Percentiles rank a stretch among this genome's conserved stretches.
phyloP scores from a whole-genome alignment of 306 rosid genomes.

The Trifolium subterraneum region DNA sequence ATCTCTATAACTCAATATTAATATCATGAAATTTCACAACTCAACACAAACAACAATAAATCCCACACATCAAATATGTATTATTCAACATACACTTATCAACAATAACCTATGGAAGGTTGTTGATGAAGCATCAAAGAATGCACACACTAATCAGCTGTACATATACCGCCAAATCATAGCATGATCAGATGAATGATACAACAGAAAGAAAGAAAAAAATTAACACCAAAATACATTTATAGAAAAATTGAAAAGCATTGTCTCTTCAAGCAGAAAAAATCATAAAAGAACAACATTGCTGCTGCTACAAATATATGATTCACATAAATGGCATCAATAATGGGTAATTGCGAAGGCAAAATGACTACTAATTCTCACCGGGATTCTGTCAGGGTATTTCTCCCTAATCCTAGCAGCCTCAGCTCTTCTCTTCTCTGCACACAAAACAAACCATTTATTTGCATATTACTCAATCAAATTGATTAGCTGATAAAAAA shows the following conservation, averaged over 20 bases:
- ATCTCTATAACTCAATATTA: background rate
- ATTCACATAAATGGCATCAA: background rate
- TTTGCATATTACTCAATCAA: conserved; percentile 24
- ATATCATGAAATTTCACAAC: conserved; percentile 8
- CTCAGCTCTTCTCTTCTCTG: conserved; percentile 93
- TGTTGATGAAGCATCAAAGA: conserved; percentile 30
- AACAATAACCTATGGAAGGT: conserved; percentile 21
- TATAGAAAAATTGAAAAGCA: conserved; percentile 11
- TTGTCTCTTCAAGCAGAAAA: background rate
- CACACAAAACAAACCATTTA: conserved; percentile 33
- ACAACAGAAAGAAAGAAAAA: conserved; percentile 15
- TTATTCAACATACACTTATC: background rate
- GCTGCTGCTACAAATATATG: conserved; percentile 15
- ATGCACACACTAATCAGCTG: conserved; percentile 9
- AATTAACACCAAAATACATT: background rate
- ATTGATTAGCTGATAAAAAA: no score
- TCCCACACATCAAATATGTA: conserved; percentile 23
- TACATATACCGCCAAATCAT: conserved; percentile 24
- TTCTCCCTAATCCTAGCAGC: conserved; percentile 93
- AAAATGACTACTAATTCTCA: conserved; percentile 48
- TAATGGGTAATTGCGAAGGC: conserved; percentile 4
- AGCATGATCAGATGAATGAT: conserved; percentile 10
- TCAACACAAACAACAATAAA: conserved; percentile 9
- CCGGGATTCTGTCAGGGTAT: conserved; percentile 93
- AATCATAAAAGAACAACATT: conserved; percentile 12